These are phyloP conservation scores for Colletotrichum agaves DNA, from an alignment of 2,329 filamentous ascomycete genomes.

Conservation along the genomic window DNA sequence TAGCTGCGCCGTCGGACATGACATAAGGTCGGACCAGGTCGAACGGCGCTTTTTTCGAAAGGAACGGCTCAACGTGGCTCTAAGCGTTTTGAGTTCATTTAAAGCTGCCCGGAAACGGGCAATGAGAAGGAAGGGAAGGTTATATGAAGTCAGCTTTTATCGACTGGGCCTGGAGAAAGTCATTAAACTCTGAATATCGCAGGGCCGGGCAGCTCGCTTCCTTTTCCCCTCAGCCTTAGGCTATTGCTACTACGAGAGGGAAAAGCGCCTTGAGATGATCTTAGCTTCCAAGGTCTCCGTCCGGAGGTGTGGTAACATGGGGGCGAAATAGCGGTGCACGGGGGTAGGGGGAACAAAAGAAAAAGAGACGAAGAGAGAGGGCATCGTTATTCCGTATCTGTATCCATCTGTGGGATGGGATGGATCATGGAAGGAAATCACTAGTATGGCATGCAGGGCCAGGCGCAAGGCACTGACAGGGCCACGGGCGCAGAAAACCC, in stretches of 20 bases:
- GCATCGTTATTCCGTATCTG: neutral
- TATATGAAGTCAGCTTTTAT: conserved; percentile 11
- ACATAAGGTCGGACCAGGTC: neutral
- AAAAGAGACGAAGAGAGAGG: neutral
- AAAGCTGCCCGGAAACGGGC: neutral
- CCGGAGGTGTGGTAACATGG: conserved; percentile 25
- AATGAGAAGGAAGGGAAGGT: neutral
- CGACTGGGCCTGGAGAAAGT: conserved; percentile 5
- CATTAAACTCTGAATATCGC: conserved; percentile 11
- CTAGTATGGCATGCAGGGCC: conserved; percentile 1
- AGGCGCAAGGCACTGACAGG: neutral
- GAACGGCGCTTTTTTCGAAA: neutral
- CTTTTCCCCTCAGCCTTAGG: conserved; percentile 30
- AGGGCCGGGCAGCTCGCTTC: neutral
- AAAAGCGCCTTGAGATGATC: conserved; percentile 24
- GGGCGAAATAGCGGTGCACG: conserved; percentile 19
- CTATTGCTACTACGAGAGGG: conserved; percentile 26
- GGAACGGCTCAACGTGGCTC: neutral
- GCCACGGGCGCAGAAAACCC: conserved; percentile 4
- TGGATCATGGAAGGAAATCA: conserved; percentile 11
- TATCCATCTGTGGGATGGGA: conserved; percentile 19
- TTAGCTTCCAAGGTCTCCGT: conserved; percentile 18
- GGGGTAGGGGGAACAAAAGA: neutral
- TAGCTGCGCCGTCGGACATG: neutral
- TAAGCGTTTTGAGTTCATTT: conserved; percentile 13